Base-by-base conservation (phyloP, 495 filamentous ascomycete species). In the Tirmania nivea region DNA sequence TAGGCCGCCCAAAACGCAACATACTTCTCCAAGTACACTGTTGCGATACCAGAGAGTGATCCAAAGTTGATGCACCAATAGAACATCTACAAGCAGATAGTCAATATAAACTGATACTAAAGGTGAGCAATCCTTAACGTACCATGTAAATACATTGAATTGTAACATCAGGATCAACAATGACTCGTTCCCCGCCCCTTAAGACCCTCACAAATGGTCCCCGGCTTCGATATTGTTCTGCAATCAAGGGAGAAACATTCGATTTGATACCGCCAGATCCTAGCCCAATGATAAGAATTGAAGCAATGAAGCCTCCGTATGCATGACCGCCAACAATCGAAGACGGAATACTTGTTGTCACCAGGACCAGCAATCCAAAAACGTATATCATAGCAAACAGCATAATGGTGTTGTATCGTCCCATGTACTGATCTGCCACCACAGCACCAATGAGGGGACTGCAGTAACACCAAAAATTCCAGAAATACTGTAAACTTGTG, bases 61-160 rank as follows among this genome's bases (percentile, higher is more conserved):
- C 84, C 84, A 54, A 92, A 58, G 69, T 94, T 88, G 71, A 88
- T 83, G 58, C 79, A 78, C 48, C 75, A 66, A 63, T 86, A 86
- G 66, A 83, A 83, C 52, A 78, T 73, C 59, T 55, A 37, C 35
- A 31, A 45, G 5, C 7, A 31, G 14, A 21, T 5, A 42, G 19
- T n/a, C 16, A n/a, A 17, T 35, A 12, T 8, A n/a, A 17, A 34
- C 9, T 14, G 16, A 19, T 2, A 34, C 20, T 19, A 48, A 48
- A n/a, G 2, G 42, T n/a, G n/a, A 8, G 19, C 7, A 48, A n/a
- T 48, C n/a, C 19, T 48, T 31, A 7, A 55, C 20, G 11, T 21
- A 53, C 55, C 73, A 80, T 78, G 70, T 81, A 81, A 54, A 89
- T 79, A 48, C 78, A 73, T 67, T 84, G 80, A 55, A 83, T 75